Conservation (phyloP, 257 asterid genomes). For the Eustoma russellianum region DNA sequence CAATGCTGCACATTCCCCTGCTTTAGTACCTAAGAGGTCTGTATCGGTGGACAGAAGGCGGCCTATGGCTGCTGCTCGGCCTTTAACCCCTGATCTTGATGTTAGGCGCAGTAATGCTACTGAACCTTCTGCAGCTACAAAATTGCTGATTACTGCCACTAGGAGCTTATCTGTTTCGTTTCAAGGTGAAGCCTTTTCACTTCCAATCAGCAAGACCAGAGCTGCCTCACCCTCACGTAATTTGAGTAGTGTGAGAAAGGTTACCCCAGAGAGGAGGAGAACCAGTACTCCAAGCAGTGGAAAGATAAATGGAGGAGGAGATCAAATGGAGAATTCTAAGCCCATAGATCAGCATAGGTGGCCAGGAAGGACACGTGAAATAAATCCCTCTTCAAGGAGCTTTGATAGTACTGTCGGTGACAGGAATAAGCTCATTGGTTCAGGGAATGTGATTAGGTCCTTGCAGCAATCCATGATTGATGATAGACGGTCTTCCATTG, state of each 20-base stretch:
- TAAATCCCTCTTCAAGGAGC: constrained; percentile 57
- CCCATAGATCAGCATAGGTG: constrained; percentile 75
- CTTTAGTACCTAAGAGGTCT: constrained; percentile 58
- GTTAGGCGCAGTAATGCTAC: constrained; percentile 29
- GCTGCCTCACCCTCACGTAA: constrained; percentile 62
- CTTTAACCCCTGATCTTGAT: constrained; percentile 59
- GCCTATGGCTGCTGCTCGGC: constrained; percentile 33
- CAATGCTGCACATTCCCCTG: constrained; percentile 32
- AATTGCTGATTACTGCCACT: constrained; percentile 70
- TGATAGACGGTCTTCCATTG: constrained; percentile 64
- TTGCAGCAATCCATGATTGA: constrained; percentile 57
- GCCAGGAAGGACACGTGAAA: constrained; percentile 62
- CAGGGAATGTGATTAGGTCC: constrained; percentile 38
- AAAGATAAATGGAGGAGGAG: constrained; percentile 50
- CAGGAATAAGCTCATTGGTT: constrained; percentile 45
- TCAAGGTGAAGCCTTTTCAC: constrained; percentile 81
- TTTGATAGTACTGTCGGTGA: constrained; percentile 47
- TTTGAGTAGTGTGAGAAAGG: constrained; percentile 58
- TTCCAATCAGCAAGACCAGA: constrained; percentile 81
- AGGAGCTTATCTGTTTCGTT: constrained; percentile 89
- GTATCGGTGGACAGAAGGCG: constrained; percentile 81
- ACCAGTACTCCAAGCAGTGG: constrained; percentile 50
- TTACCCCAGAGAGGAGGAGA: constrained; percentile 72
- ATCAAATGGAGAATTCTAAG: constrained; percentile 61
- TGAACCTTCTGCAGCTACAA: constrained; percentile 68